phyloP scores from a whole-genome alignment of 2,329 filamentous ascomycete species.

The Aspergillus carbonarius region DNA sequence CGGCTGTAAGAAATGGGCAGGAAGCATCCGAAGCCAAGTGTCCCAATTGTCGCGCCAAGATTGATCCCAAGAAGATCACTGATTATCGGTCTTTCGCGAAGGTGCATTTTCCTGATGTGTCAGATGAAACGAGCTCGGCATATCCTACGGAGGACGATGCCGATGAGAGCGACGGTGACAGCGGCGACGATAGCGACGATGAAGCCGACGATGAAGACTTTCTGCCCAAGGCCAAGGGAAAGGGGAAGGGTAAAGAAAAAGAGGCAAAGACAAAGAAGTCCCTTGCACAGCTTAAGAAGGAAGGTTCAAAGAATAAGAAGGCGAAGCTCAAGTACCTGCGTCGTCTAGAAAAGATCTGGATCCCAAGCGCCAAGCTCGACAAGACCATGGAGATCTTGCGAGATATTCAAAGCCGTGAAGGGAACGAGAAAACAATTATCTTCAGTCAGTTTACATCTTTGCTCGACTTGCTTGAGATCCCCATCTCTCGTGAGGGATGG shows the following conservation, averaged over 20 bases:
- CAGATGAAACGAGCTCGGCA: slow-evolving; percentile 19
- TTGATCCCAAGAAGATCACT: slow-evolving; percentile 69
- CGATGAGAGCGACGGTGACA: slow-evolving; percentile 31
- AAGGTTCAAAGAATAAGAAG: slow-evolving; percentile 60
- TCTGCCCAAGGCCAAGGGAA: slow-evolving; percentile 49
- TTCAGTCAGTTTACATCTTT: slow-evolving; percentile 81
- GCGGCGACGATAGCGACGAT: slow-evolving; percentile 37
- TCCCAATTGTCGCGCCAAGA: slow-evolving; percentile 69
- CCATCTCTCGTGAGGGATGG: slow-evolving; percentile 59
- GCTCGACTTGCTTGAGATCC: slow-evolving; percentile 73
- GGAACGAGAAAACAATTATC: slow-evolving; percentile 73
- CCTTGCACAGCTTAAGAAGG: slow-evolving; percentile 34
- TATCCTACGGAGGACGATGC: slow-evolving; percentile 18
- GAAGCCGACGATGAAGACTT: slow-evolving; percentile 34
- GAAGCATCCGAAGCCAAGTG: slow-evolving; percentile 59
- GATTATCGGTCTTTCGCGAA: slow-evolving; percentile 72
- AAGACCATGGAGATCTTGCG: slow-evolving; percentile 66
- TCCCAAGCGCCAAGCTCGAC: slow-evolving; percentile 72
- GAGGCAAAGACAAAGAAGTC: slow-evolving; percentile 47
- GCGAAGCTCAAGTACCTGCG: slow-evolving; percentile 69
- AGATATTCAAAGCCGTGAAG: slow-evolving; percentile 47
- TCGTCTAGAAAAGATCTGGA: slow-evolving; percentile 66
- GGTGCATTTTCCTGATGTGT: slow-evolving; percentile 62
- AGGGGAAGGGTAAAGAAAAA: slow-evolving; percentile 41
- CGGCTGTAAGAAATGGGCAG: slow-evolving; percentile 60